These are phyloP conservation scores for Barnettozyma salicaria DNA, from an alignment of 805 yeast genomes.

Conservation along the genomic window DNA sequence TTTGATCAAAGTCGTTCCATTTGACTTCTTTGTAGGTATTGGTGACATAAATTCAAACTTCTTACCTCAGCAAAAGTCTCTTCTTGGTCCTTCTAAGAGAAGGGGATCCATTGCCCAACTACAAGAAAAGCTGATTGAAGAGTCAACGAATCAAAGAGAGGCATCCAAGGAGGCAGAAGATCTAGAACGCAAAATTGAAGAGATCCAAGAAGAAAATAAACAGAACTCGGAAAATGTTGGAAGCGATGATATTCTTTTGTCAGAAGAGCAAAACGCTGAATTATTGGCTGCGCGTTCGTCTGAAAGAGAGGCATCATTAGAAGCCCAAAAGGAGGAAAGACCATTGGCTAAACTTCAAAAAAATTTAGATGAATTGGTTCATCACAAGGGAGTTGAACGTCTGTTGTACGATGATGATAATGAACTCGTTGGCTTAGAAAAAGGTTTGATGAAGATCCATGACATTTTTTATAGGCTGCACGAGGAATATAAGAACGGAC, in stretches of 20 bases:
- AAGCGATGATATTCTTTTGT: constrained; percentile 22
- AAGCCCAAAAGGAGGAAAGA: constrained; percentile 74
- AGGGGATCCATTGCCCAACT: constrained; percentile 50
- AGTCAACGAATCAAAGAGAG: constrained; percentile 15
- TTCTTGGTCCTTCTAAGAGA: constrained; percentile 58
- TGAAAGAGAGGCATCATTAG: constrained; percentile 64
- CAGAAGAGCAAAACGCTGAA: constrained; percentile 31
- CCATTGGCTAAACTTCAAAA: constrained; percentile 82
- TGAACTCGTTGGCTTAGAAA: constrained; percentile 60
- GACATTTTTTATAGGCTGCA: constrained; percentile 51
- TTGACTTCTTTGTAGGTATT: constrained; percentile 92
- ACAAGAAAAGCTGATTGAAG: constrained; percentile 38
- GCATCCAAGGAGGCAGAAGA: constrained; percentile 28
- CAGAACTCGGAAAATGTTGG: constrained; percentile 25
- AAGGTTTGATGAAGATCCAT: constrained; percentile 61
- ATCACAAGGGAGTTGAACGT: constrained; percentile 24
- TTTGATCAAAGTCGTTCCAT: constrained; percentile 87
- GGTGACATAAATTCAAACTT: constrained; percentile 95
- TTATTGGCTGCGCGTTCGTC: constrained; percentile 32
- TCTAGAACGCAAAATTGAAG: constrained; percentile 23
- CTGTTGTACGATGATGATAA: constrained; percentile 73
- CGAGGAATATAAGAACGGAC: constrained; percentile 15
- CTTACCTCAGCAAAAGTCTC: constrained; percentile 67
- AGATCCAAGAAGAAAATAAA: constrained; percentile 29
- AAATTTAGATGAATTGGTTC: constrained; percentile 43